Percentiles rank a stretch among this genome's conserved stretches.
These are phyloP conservation scores for Nannochloropsis salina DNA, from an alignment of 108 stramenopile genomes.

Conservation along the genomic window DNA sequence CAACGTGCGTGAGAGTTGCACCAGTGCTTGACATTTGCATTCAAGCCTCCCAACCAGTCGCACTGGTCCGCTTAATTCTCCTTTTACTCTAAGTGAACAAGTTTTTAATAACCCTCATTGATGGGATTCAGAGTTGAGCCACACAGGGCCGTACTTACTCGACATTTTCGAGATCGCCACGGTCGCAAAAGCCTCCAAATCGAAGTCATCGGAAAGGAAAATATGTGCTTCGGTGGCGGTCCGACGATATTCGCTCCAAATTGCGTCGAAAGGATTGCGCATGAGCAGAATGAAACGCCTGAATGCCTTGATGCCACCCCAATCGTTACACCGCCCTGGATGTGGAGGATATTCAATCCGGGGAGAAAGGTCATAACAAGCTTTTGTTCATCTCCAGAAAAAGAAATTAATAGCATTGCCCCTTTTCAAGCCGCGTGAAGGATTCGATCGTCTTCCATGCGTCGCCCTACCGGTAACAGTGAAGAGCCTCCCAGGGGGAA, in stretches of 20 bases:
- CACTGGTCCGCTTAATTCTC: neutral
- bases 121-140: neutral
- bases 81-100: neutral
- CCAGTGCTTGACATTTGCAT: neutral
- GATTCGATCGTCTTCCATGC: neutral
- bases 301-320: neutral
- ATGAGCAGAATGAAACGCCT: slow-evolving; percentile 5
- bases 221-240: neutral
- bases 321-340: neutral
- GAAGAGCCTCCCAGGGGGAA: neutral
- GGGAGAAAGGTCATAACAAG: neutral
- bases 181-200: neutral
- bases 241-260: slow-evolving; percentile 9
- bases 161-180: neutral
- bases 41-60: too few species aligned
- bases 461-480: neutral
- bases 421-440: neutral
- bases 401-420: neutral
- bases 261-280: slow-evolving; percentile 4
- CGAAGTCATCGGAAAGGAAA: neutral
- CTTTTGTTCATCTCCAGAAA: neutral
- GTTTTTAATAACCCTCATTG: neutral
- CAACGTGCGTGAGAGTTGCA: neutral
- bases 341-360: neutral
- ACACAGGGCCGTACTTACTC: neutral